Base-by-base conservation (phyloP, 345 rosid genomes). In the Rhodomyrtus tomentosa region DNA sequence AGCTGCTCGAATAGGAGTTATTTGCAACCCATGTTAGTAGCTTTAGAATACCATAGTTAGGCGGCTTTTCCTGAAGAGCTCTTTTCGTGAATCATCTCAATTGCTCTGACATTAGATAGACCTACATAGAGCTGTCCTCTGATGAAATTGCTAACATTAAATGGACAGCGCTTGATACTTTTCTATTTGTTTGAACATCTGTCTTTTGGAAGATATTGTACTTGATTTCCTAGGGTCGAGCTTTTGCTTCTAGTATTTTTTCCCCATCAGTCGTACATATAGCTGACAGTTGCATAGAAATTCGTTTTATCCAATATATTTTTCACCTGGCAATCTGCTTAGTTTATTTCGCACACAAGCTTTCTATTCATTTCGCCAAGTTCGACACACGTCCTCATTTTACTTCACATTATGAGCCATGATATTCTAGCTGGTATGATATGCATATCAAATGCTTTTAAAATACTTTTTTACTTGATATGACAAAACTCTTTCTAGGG, bases 401-500 rank as follows among this genome's bases (percentile, higher is more conserved):
- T 62, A 62, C 21, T 32, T 9, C 45, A 68, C 45, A 2, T 68
- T 32, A 45, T 68, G 24, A 68, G 45, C 15, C 32, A 12, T 56
- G 62, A 56, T 11, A 11, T 56, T 56, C 62, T 56, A 56, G 62
- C 27, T 56, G 15, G 62, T 56, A 12, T n/a, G 62, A 56, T 56
- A 11, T 3, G 4, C 11, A 56, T 56, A 56, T 56, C 62, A 25
- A 5, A 56, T 56, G 12, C 62, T 56, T 56, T 25, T 55, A 24
- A 24, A 55, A 25, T n/a, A 56, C 25, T 36, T 32, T 62, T 68
- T 11, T 36, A 36, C 79, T 36, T 68, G 45, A 68, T 18, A 25
- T 24, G 36, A 42, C 18, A 45, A 62, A 36, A n/a, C 55, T n/a
- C 14, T n/a, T 62, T 82, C 4, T 81, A 89, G 91, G 88, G 90